Percentiles rank a stretch among this genome's conserved stretches.
These are phyloP conservation scores for Kalmanozyma brasiliensis DNA, from an alignment of 1,284 basidiomycete species.

Conservation along the genomic window DNA sequence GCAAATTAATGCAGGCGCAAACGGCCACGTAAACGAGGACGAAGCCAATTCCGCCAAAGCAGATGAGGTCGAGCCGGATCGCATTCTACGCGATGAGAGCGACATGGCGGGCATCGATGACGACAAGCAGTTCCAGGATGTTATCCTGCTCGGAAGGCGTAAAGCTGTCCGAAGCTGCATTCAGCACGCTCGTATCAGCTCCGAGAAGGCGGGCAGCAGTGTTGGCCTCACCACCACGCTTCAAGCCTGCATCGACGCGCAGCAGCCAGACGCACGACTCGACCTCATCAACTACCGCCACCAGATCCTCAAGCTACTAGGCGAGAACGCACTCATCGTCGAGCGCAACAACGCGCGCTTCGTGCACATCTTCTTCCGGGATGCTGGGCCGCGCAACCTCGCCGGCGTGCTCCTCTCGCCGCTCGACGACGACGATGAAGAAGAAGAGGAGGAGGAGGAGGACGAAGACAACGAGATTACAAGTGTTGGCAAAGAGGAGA, in stretches of 20 bases:
- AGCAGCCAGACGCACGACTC: constrained; percentile 51
- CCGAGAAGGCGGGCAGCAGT: constrained; percentile 1
- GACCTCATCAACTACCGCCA: constrained; percentile 59
- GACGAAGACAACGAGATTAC: constrained; percentile 1
- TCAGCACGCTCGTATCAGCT: constrained; percentile 37
- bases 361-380: constrained; percentile 53
- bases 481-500: constrained; percentile 8
- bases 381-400: constrained; percentile 46
- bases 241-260: constrained; percentile 28
- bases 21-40: constrained; percentile 5
- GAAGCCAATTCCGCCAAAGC: constrained; percentile 8
- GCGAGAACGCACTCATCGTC: constrained; percentile 39
- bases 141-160: constrained; percentile 38
- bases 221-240: constrained; percentile 30
- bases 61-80: constrained; percentile 40
- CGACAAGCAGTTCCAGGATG: constrained; percentile 59
- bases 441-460: constrained; percentile 30
- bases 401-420: constrained; percentile 39
- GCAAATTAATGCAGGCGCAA: neutral
- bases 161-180: constrained; percentile 45
- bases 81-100: constrained; percentile 31
- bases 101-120: constrained; percentile 41
- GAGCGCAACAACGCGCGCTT: constrained; percentile 58
- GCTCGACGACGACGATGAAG: constrained; percentile 40
- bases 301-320: constrained; percentile 58